Conservation (phyloP, 768 basidiomycete species). For the Boletus rubroflammeus region DNA sequence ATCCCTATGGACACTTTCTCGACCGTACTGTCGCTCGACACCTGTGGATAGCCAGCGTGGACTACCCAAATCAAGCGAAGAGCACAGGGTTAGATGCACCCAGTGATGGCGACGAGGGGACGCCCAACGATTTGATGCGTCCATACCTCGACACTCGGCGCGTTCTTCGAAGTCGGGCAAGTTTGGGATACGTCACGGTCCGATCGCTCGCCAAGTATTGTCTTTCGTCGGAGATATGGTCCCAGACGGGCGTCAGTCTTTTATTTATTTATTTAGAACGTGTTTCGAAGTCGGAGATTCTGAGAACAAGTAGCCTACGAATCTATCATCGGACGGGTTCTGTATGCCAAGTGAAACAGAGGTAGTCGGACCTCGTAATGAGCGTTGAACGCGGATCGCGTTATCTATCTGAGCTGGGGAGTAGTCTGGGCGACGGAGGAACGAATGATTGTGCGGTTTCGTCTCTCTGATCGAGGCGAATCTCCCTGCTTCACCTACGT, state of each 20-base stretch:
- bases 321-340: not conserved
- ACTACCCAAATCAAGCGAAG: not conserved
- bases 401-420: not conserved
- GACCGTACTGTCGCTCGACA: too few relatives aligned
- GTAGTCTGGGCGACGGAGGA: not conserved
- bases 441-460: not conserved
- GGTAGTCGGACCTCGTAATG: too few relatives aligned
- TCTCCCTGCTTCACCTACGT: not conserved
- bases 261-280: not conserved
- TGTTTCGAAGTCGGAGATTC: not conserved
- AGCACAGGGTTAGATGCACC: not conserved
- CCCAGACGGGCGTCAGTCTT: too few relatives aligned
- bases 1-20: too few relatives aligned
- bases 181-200: not conserved
- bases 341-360: not conserved
- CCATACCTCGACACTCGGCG: not conserved
- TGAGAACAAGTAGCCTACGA: not conserved
- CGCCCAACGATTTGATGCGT: not conserved
- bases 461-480: not conserved
- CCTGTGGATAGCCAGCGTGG: too few relatives aligned
- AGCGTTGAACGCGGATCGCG: not conserved
- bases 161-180: not conserved
- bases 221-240: not conserved
- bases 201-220: not conserved
- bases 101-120: not conserved